Conservation (phyloP, 306 rosid species). For the Trifolium pratense region DNA sequence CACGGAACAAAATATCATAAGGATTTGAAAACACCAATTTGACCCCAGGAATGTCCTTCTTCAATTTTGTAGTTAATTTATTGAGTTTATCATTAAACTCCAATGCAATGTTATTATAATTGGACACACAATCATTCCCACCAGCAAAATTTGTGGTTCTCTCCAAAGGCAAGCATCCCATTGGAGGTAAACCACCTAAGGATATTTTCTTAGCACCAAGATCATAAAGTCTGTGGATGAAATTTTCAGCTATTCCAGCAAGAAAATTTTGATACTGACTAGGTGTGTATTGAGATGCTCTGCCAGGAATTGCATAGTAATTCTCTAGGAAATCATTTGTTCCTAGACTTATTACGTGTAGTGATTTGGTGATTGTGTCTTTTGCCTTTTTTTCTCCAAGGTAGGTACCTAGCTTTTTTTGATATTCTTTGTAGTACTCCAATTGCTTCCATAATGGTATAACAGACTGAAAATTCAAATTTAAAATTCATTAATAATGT, state of each 20-base stretch:
- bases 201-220: conserved; percentile 89
- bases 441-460: conserved; percentile 84
- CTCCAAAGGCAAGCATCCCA: conserved; percentile 95
- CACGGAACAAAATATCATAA: conserved; percentile 46
- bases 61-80: conserved; percentile 52
- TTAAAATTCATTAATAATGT: background rate
- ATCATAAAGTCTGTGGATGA: conserved; percentile 57
- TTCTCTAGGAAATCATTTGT: conserved; percentile 91
- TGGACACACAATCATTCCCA: conserved; percentile 54
- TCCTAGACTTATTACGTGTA: conserved; percentile 74
- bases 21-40: conserved; percentile 80
- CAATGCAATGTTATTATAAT: conserved; percentile 60
- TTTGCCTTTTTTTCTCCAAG: conserved; percentile 61
- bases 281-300: conserved; percentile 58
- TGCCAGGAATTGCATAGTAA: conserved; percentile 64
- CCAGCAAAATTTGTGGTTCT: conserved; percentile 65
- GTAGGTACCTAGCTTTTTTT: conserved; percentile 57
- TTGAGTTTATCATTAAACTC: conserved; percentile 77
- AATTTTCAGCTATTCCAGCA: conserved; percentile 62
- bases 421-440: conserved; percentile 73
- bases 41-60: conserved; percentile 64
- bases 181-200: conserved; percentile 89
- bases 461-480: conserved; percentile 71
- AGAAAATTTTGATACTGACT: conserved; percentile 63
- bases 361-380: conserved; percentile 56